Evolutionary conservation across 345 rosid genomes (phyloP).

Genomic region (Eutrema yunnanense): DNA sequence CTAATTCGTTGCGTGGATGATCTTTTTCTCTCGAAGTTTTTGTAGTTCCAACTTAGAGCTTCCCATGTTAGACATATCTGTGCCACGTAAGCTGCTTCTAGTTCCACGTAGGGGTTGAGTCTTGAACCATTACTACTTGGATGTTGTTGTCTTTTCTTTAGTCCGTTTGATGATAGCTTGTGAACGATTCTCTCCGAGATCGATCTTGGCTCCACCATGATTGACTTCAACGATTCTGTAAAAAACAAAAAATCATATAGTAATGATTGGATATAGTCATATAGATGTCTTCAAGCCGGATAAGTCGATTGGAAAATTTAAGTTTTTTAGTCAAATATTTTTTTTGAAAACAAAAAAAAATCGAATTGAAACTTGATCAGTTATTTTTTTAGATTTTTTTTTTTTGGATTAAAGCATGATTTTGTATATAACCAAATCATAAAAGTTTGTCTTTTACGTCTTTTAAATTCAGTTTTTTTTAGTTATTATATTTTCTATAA

Average conservation of each 20-base stretch:
- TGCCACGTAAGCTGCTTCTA: slow-evolving; percentile 87
- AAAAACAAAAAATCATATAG: not conserved
- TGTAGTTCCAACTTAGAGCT: slow-evolving; percentile 95
- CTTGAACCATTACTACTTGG: slow-evolving; percentile 34
- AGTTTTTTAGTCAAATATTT: too few species aligned
- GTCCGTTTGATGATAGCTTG: slow-evolving; percentile 52
- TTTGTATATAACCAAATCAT: too few species aligned
- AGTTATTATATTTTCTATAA: too few species aligned
- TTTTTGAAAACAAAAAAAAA: too few species aligned
- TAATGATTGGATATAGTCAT: not conserved
- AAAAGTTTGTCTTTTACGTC: too few species aligned
- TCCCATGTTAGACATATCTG: slow-evolving; percentile 96
- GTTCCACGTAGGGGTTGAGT: slow-evolving; percentile 81
- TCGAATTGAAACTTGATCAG: too few species aligned
- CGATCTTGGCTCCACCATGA: slow-evolving; percentile 80
- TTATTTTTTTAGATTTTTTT: too few species aligned
- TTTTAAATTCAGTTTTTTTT: too few species aligned
- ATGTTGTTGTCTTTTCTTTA: slow-evolving; percentile 30
- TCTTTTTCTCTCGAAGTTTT: slow-evolving; percentile 61
- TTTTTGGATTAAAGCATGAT: too few species aligned
- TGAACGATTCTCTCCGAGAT: slow-evolving; percentile 83
- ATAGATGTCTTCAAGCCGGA: not conserved
- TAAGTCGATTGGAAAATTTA: too few species aligned
- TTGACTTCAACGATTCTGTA: slow-evolving; percentile 71
- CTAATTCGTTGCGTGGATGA: slow-evolving; percentile 22